Percentiles rank a stretch among this genome's conserved stretches.
Evolutionary conservation across 2,329 filamentous ascomycete species (phyloP).

Genomic region (Arachnomyces sp.): DNA sequence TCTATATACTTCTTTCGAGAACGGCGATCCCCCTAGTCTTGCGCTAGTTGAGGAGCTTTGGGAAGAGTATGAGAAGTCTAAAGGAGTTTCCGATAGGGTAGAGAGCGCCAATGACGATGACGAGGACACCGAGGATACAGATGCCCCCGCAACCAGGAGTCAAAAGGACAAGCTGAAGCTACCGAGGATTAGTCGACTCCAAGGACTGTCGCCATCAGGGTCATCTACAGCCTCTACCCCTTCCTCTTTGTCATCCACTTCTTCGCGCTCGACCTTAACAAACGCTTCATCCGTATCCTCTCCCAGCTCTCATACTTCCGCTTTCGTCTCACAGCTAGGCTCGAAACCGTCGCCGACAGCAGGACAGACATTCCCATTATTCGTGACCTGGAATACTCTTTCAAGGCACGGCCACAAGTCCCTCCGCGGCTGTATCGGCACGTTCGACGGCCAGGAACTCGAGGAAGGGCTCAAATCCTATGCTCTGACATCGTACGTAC

Average conservation of each 20-base stretch:
- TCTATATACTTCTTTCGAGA: conserved; percentile 65
- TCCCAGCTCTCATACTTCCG: conserved; percentile 36
- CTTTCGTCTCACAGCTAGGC: conserved; percentile 16
- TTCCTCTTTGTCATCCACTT: conserved; percentile 40
- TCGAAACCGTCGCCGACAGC: conserved; percentile 22
- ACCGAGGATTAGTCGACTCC: conserved; percentile 27
- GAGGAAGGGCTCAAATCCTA: conserved; percentile 67
- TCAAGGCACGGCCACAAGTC: conserved; percentile 53
- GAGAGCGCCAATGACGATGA: conserved; percentile 5
- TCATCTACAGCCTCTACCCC: conserved; percentile 34
- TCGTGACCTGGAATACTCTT: conserved; percentile 88
- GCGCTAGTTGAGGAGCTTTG: conserved; percentile 62
- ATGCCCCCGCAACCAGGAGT: conserved; percentile 9
- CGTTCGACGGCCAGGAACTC: conserved; percentile 72
- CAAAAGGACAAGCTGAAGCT: conserved; percentile 21
- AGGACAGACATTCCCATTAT: conserved; percentile 58
- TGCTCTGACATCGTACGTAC: conserved; percentile 63
- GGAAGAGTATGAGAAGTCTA: conserved; percentile 41
- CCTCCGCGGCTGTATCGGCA: conserved; percentile 91
- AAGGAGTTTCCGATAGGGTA: conserved; percentile 28
- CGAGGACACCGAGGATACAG: conserved; percentile 11
- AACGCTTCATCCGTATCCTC: conserved; percentile 35
- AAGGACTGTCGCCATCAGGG: conserved; percentile 26
- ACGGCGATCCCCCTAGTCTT: conserved; percentile 59
- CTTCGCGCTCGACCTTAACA: conserved; percentile 38